phyloP scores from a whole-genome alignment of 345 rosid genomes.

The Tarenaya hassleriana region DNA sequence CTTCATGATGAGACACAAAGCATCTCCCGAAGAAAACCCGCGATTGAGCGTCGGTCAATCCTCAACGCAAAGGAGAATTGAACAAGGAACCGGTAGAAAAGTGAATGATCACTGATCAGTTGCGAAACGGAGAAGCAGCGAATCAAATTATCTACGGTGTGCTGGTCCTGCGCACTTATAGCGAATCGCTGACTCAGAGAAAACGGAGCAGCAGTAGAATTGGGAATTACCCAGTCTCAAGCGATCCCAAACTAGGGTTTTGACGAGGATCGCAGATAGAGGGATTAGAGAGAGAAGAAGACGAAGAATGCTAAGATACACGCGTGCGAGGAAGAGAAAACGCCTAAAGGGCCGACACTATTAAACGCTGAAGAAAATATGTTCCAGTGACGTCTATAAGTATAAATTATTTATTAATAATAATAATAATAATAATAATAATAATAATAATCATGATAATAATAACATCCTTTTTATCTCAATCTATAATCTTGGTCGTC shows the following conservation, averaged over 20 bases:
- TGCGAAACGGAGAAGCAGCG: constrained; percentile 8
- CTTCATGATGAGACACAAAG: constrained; percentile 59
- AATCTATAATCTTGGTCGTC: not conserved
- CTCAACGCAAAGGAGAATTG: constrained; percentile 42
- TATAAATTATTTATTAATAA: too few species aligned
- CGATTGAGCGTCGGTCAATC: constrained; percentile 39
- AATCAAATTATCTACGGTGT: constrained; percentile 20
- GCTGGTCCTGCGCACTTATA: constrained; percentile 24
- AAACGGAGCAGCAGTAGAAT: not conserved
- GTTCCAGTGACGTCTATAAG: constrained; percentile 15
- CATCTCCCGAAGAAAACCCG: constrained; percentile 36
- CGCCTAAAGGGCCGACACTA: too few species aligned
- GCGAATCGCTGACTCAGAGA: constrained; percentile 21
- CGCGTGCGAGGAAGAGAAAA: constrained; percentile 5
- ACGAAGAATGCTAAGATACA: constrained; percentile 21
- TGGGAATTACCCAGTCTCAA: constrained; percentile 1
- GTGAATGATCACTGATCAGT: not conserved
- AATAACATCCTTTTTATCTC: not conserved
- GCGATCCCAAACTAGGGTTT: constrained; percentile 48
- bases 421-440: not conserved
- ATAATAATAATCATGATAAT: not conserved
- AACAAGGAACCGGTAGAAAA: constrained; percentile 26
- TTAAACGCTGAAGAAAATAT: not conserved
- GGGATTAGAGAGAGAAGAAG: constrained; percentile 19
- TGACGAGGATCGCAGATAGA: constrained; percentile 39